These are phyloP conservation scores for Hypsizygus marmoreus DNA, from an alignment of 768 basidiomycete species.

Conservation along the genomic window DNA sequence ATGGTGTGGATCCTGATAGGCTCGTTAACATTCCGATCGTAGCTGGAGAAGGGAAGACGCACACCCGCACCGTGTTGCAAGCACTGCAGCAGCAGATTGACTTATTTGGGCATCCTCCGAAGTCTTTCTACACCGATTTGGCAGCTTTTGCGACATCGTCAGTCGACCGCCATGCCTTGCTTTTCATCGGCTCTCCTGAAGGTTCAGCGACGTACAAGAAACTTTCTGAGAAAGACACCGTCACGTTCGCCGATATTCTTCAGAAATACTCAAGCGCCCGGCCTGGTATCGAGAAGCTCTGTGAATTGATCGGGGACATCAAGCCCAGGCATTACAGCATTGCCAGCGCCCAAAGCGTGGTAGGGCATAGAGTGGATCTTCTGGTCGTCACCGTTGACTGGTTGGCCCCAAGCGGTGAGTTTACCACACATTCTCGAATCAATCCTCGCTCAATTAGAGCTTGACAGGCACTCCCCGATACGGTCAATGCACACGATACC, in stretches of 20 bases:
- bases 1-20: slow-evolving; percentile 78
- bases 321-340: slow-evolving; percentile 99
- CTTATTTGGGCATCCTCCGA: slow-evolving; percentile 93
- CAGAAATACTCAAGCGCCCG: slow-evolving; percentile 74
- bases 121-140: slow-evolving; percentile 91
- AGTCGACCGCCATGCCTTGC: slow-evolving; percentile 76
- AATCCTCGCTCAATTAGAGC: slow-evolving; percentile 2
- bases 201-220: slow-evolving; percentile 94
- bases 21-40: slow-evolving; percentile 82
- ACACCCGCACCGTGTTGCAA: slow-evolving; percentile 95
- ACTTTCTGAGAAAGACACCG: slow-evolving; percentile 90
- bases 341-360: slow-evolving; percentile 92
- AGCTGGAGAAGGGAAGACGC: slow-evolving; percentile 64
- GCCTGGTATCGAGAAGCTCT: slow-evolving; percentile 82
- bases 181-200: slow-evolving; percentile 93
- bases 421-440: slow-evolving; percentile 5
- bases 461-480: slow-evolving; percentile 70
- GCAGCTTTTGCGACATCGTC: slow-evolving; percentile 70
- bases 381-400: slow-evolving; percentile 97
- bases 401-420: slow-evolving; percentile 78
- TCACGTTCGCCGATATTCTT: slow-evolving; percentile 89
- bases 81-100: slow-evolving; percentile 96
- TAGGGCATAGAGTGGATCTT: slow-evolving; percentile 92
- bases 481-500: slow-evolving; percentile 97
- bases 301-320: slow-evolving; percentile 90